Conservation (phyloP, 2,329 filamentous ascomycete genomes). For the Claviceps cyperi region DNA sequence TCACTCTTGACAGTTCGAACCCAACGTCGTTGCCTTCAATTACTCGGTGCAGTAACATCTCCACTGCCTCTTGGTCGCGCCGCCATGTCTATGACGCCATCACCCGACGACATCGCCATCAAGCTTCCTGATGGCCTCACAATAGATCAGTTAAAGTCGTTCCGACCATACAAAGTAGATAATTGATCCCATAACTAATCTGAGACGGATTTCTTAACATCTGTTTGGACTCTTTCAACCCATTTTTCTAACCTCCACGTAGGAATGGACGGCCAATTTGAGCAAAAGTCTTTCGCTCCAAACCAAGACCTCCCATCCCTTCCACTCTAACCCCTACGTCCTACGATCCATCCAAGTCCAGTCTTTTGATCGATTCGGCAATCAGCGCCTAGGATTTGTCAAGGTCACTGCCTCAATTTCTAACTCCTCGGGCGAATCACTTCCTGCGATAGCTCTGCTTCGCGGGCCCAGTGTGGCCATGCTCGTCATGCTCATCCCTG, state of each 20-base stretch:
- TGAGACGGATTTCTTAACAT: background rate
- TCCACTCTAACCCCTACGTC: constrained; percentile 37
- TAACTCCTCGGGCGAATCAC: constrained; percentile 31
- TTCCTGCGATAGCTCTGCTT: constrained; percentile 42
- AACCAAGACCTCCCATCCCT: constrained; percentile 29
- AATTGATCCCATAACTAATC: too few species aligned
- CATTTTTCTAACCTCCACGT: background rate
- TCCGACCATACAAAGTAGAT: constrained; percentile 31
- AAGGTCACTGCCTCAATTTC: constrained; percentile 36
- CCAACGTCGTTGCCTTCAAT: background rate
- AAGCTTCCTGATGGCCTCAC: constrained; percentile 27
- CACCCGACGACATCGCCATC: constrained; percentile 20
- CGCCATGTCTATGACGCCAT: constrained; percentile 1
- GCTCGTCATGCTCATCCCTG: constrained; percentile 40
- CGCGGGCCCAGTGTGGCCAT: constrained; percentile 47
- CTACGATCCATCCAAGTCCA: constrained; percentile 38
- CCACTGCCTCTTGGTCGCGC: background rate
- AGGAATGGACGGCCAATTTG: constrained; percentile 37
- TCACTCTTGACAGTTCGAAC: background rate
- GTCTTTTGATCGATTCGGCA: constrained; percentile 37
- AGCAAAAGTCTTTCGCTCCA: constrained; percentile 33
- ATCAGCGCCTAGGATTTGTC: constrained; percentile 36
- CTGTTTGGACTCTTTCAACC: background rate
- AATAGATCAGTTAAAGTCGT: constrained; percentile 25
- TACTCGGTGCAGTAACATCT: background rate